phyloP scores from a whole-genome alignment of 805 yeast genomes.

The Saturnispora silvae region DNA sequence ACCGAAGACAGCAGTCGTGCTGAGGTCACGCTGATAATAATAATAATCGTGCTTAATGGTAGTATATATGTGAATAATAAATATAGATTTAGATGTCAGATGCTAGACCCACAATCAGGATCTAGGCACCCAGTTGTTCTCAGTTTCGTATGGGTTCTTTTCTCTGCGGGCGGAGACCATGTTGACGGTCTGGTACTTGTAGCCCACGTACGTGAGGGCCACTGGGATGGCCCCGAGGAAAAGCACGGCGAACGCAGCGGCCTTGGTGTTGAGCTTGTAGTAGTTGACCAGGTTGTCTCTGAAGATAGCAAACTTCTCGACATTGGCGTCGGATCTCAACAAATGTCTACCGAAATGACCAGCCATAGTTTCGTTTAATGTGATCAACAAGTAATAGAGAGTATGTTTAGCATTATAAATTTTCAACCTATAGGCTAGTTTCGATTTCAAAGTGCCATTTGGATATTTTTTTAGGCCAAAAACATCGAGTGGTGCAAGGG shows the following conservation, averaged over 20 bases:
- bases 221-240: constrained; percentile 26
- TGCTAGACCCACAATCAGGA: no score
- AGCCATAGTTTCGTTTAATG: constrained; percentile 18
- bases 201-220: constrained; percentile 24
- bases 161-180: constrained; percentile 23
- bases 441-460: no score
- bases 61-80: neutral
- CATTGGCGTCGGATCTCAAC: constrained; percentile 24
- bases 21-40: neutral
- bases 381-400: no score
- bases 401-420: no score
- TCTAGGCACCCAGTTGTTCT: constrained; percentile 22
- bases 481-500: no score
- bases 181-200: constrained; percentile 22
- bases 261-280: constrained; percentile 24
- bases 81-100: no score
- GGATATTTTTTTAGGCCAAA: no score
- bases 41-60: neutral
- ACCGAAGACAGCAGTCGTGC: neutral
- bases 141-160: constrained; percentile 19
- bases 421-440: no score
- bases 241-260: constrained; percentile 20
- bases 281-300: constrained; percentile 24
- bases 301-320: constrained; percentile 23
- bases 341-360: constrained; percentile 26